Evolutionary conservation across 148 eudicot genomes (phyloP).

Genomic region (Chenopodium formosanum): DNA sequence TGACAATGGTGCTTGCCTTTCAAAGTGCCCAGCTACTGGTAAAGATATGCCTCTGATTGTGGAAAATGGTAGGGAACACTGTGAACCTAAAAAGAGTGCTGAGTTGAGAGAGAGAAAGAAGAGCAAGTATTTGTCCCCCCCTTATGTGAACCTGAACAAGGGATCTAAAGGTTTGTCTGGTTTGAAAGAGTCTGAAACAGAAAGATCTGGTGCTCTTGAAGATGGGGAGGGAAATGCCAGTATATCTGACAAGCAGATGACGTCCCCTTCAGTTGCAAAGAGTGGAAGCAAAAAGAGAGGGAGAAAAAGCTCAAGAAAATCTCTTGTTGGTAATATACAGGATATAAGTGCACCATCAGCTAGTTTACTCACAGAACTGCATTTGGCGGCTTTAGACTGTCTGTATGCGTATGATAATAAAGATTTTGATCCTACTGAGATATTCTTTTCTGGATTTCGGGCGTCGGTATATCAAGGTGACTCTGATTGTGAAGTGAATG

Average conservation of each 20-base stretch:
- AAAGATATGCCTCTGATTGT: conserved; percentile 13
- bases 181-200: conserved; percentile 32
- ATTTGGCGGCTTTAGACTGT: conserved; percentile 49
- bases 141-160: conserved; percentile 39
- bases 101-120: conserved; percentile 59
- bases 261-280: conserved; percentile 27
- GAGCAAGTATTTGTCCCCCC: conserved; percentile 80
- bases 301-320: conserved; percentile 34
- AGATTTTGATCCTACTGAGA: conserved; percentile 39
- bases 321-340: conserved; percentile 21
- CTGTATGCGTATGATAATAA: conserved; percentile 32
- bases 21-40: conserved; percentile 17
- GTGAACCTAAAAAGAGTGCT: conserved; percentile 33
- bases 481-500: conserved; percentile 17
- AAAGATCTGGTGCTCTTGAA: conserved; percentile 20
- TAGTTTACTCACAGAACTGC: conserved; percentile 60
- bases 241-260: conserved; percentile 17
- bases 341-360: conserved; percentile 41
- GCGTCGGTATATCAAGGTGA: conserved; percentile 36
- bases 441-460: conserved; percentile 52
- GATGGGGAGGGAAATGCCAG: conserved; percentile 17
- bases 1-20: conserved; percentile 12
- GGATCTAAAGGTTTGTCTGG: conserved; percentile 19
- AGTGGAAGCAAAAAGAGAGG: conserved; percentile 30
- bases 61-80: conserved; percentile 25